These are phyloP conservation scores for Cyanidiococcus yangmingshanensis DNA, from an alignment of 23 red algal genomes.

Conservation along the genomic window DNA sequence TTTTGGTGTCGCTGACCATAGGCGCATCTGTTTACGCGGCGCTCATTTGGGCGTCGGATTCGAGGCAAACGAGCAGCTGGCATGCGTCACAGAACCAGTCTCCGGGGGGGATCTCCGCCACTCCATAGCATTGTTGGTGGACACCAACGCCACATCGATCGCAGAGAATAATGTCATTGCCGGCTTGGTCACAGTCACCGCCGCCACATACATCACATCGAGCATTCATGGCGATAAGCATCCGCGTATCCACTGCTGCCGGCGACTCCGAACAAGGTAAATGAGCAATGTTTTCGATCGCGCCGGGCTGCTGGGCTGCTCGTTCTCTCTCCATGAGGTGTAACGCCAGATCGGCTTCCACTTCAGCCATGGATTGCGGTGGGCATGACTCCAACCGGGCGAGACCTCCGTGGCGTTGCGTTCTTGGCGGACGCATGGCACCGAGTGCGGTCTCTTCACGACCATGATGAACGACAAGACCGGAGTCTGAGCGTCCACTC, in stretches of 20 bases:
- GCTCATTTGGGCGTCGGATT: neutral
- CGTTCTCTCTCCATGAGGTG: neutral
- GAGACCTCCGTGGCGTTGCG: constrained; percentile 14
- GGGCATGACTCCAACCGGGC: neutral
- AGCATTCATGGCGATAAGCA: neutral
- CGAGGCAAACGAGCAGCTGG: neutral
- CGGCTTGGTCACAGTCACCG: neutral
- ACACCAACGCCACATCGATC: constrained; percentile 13
- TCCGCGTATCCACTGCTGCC: neutral
- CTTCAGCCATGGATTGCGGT: neutral
- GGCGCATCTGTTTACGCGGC: too few relatives aligned
- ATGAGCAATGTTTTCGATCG: neutral
- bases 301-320: neutral
- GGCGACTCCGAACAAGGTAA: too few relatives aligned
- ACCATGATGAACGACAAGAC: too few relatives aligned
- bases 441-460: too few relatives aligned
- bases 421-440: too few relatives aligned
- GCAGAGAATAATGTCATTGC: constrained; percentile 10
- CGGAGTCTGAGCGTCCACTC: too few relatives aligned
- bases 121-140: constrained; percentile 17
- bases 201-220: constrained; percentile 11
- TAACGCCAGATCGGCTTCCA: neutral
- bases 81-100: constrained; percentile 14
- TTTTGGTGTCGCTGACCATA: too few relatives aligned
- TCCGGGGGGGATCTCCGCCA: neutral